Conservation (phyloP, 1,139 yeast species). For the Candida tunisiensis region DNA sequence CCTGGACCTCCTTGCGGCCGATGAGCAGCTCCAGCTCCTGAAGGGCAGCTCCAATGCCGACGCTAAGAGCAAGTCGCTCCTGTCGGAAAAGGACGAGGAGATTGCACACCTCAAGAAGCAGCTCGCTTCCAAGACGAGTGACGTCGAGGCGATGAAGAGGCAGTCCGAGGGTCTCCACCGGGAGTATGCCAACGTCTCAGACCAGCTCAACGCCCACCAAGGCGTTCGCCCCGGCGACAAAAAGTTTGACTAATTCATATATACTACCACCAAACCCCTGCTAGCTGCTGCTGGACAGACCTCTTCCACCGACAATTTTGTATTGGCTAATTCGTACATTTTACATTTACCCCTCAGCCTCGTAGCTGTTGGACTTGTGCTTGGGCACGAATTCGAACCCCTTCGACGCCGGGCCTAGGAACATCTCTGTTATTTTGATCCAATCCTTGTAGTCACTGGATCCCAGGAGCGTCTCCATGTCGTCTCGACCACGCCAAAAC, state of each 20-base stretch:
- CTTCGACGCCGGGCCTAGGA: constrained; percentile 70
- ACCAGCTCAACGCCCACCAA: constrained; percentile 17
- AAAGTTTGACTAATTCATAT: background rate
- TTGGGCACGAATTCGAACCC: constrained; percentile 74
- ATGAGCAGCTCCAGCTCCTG: constrained; percentile 19
- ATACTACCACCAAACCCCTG: background rate
- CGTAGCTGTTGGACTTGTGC: constrained; percentile 78
- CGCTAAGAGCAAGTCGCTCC: constrained; percentile 12
- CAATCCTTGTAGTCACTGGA: constrained; percentile 80
- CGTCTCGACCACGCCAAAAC: constrained; percentile 87
- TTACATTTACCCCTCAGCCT: background rate
- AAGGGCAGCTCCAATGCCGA: constrained; percentile 15
- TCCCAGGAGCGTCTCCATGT: constrained; percentile 77
- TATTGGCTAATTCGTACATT: too few species aligned
- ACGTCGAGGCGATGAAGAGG: constrained; percentile 47
- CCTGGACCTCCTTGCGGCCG: constrained; percentile 54
- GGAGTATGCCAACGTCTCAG: constrained; percentile 40
- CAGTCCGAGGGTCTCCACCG: constrained; percentile 52
- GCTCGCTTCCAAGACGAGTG: constrained; percentile 43
- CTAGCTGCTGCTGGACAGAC: background rate
- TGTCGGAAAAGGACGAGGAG: constrained; percentile 16
- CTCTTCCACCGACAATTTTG: background rate
- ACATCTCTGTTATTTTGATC: constrained; percentile 95
- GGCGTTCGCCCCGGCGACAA: background rate
- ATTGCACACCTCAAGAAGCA: constrained; percentile 32